phyloP scores from a whole-genome alignment of 441 rosid species.

The Croton laevigatus region DNA sequence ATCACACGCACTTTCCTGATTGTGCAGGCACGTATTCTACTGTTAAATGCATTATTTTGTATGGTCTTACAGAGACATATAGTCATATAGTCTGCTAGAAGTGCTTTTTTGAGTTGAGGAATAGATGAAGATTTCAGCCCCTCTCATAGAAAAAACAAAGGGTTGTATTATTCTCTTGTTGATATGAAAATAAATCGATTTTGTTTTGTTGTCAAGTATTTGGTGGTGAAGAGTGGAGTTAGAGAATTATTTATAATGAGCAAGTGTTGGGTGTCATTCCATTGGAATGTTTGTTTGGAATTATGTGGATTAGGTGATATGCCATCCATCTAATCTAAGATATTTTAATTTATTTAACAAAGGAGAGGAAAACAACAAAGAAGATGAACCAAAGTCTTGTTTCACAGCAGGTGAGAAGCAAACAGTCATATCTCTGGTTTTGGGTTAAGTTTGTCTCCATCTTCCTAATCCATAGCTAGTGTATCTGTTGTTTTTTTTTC shows the following conservation, averaged over 20 bases:
- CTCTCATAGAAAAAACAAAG: neutral
- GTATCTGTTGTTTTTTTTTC: neutral
- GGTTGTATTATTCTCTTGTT: no score
- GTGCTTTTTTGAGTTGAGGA: no score
- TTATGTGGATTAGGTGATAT: conserved; percentile 37
- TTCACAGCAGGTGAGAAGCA: conserved; percentile 23
- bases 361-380: neutral
- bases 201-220: no score
- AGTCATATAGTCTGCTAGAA: no score
- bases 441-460: conserved; percentile 21
- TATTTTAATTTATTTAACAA: neutral
- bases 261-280: conserved; percentile 46
- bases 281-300: conserved; percentile 51
- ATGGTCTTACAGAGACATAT: no score
- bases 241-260: conserved; percentile 17
- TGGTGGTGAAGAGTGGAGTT: conserved; percentile 29
- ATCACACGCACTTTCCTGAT: neutral
- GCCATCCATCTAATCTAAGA: conserved; percentile 23
- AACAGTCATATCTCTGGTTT: neutral
- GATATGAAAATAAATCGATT: neutral
- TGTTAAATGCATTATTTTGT: no score
- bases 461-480: conserved; percentile 1
- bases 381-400: conserved; percentile 1
- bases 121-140: no score
- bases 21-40: neutral